Conservation (phyloP, 176 grass and related monocot genomes). For the Zea luxurians region DNA sequence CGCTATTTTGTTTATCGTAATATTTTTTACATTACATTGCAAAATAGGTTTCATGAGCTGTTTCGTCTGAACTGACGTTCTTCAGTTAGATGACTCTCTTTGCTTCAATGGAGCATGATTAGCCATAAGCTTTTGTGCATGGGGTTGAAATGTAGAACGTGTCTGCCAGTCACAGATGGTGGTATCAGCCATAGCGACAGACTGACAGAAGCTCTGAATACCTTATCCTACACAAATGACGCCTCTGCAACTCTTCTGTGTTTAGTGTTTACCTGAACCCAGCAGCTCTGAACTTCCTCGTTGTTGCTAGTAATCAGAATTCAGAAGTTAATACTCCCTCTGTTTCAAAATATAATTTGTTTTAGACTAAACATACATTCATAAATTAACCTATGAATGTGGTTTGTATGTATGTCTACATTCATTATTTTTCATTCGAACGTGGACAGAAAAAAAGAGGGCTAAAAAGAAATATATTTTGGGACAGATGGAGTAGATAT, state of each 20-base stretch:
- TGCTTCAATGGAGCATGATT: not conserved
- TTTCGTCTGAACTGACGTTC: not conserved
- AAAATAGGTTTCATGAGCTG: not conserved
- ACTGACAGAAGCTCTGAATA: conserved; percentile 14
- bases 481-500: not conserved
- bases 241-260: not conserved
- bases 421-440: no score
- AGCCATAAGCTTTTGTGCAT: not conserved
- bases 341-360: no score
- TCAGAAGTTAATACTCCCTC: not conserved
- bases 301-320: not conserved
- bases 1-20: not conserved
- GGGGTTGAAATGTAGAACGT: not conserved
- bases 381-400: no score
- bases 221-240: conserved; percentile 11
- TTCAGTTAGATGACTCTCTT: conserved; percentile 3
- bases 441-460: no score
- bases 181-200: not conserved
- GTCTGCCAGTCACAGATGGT: conserved; percentile 8
- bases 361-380: no score
- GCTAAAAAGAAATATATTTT: no score
- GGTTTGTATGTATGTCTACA: no score
- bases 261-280: not conserved
- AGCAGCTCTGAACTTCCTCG: not conserved
- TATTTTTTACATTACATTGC: not conserved